phyloP scores from a whole-genome alignment of 495 filamentous ascomycete species.

The Neurospora tetrasperma region DNA sequence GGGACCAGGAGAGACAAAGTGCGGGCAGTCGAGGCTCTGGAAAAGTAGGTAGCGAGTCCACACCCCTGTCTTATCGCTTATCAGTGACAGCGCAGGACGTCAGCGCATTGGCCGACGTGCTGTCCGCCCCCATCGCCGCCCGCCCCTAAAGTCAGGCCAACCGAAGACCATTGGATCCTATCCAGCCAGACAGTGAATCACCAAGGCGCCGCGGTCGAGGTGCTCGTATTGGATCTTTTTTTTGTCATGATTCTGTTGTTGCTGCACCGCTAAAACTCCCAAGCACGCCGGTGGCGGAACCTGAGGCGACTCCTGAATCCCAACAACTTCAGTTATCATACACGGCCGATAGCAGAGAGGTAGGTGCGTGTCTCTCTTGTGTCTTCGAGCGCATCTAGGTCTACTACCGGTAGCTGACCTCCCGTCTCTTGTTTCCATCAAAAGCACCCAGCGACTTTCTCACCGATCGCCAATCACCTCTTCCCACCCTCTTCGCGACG shows the following conservation, averaged over 20 bases:
- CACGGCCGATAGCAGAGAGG: background rate
- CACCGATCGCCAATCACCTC: background rate
- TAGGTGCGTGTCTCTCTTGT: background rate
- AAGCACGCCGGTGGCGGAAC: background rate
- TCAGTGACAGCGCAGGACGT: background rate
- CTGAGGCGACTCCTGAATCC: background rate
- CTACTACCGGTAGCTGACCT: background rate
- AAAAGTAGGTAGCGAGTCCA: background rate
- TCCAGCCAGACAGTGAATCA: background rate
- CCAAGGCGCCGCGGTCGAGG: background rate
- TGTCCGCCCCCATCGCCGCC: background rate
- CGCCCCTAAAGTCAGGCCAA: background rate
- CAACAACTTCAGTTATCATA: background rate
- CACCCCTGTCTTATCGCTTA: background rate
- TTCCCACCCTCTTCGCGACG: background rate
- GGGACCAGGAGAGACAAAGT: background rate
- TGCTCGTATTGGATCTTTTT: background rate
- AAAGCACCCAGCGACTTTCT: background rate
- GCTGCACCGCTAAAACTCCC: background rate
- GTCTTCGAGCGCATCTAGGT: background rate
- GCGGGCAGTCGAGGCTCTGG: background rate
- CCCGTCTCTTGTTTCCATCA: background rate
- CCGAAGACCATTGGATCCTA: background rate
- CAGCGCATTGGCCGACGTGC: background rate
- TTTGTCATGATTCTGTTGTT: background rate